These are phyloP conservation scores for Pascua sp. DNA, from an alignment of 1,284 basidiomycete species.

Conservation along the genomic window DNA sequence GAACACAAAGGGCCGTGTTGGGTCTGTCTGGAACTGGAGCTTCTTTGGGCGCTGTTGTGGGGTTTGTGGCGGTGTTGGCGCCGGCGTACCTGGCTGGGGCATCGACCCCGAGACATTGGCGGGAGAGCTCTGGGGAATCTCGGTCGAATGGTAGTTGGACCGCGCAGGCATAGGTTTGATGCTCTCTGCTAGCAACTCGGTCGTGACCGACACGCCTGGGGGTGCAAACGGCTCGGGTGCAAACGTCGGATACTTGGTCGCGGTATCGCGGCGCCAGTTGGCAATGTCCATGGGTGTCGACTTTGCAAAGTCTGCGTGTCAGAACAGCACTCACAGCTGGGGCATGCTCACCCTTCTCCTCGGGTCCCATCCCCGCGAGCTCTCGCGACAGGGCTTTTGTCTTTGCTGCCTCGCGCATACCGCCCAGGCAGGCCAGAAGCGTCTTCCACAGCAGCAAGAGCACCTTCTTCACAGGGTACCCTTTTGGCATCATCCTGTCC, in stretches of 20 bases:
- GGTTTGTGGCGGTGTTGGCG: conserved; percentile 81
- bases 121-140: conserved; percentile 26
- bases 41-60: conserved; percentile 83
- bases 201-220: conserved; percentile 36
- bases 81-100: conserved; percentile 69
- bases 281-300: conserved; percentile 85
- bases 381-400: conserved; percentile 84
- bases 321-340: neutral
- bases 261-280: conserved; percentile 78
- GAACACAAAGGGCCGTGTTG: conserved; percentile 88
- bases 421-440: conserved; percentile 85
- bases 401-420: conserved; percentile 76
- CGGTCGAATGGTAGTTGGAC: conserved; percentile 71
- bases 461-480: conserved; percentile 82
- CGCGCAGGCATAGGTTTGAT: conserved; percentile 89
- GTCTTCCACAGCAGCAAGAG: conserved; percentile 97
- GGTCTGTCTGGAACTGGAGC: conserved; percentile 98
- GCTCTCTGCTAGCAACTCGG: conserved; percentile 74
- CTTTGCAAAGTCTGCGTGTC: conserved; percentile 60
- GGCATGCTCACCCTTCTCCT: conserved; percentile 56
- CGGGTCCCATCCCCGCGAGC: conserved; percentile 64
- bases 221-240: conserved; percentile 57
- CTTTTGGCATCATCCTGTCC: conserved; percentile 83
- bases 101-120: conserved; percentile 10
- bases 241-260: conserved; percentile 92